Evolutionary conservation across 345 rosid species (phyloP).

Genomic region (Rhizophora apiculata): DNA sequence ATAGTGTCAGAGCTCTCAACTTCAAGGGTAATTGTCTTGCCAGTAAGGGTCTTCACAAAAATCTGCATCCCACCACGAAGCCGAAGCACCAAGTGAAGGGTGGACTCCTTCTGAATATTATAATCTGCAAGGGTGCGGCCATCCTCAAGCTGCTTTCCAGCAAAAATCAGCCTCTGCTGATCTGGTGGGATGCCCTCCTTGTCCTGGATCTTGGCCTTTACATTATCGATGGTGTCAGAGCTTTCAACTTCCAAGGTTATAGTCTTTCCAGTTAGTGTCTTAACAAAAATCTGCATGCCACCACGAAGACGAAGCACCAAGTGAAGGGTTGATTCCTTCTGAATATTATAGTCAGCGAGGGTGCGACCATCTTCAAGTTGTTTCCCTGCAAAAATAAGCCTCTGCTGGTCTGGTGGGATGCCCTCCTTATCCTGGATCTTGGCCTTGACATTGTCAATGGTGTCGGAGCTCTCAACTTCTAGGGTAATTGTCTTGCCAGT

Average conservation of each 20-base stretch:
- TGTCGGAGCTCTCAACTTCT: no score
- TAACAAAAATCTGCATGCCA: not conserved
- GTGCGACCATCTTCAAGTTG: no score
- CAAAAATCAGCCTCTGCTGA: not conserved
- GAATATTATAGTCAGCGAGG: no score
- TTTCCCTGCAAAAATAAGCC: no score
- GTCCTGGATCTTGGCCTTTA: not conserved
- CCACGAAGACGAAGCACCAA: no score
- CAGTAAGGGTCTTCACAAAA: not conserved
- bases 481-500: no score
- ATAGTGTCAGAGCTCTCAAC: not conserved
- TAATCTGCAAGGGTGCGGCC: not conserved
- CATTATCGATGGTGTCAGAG: not conserved
- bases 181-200: conserved; percentile 1
- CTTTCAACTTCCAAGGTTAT: not conserved
- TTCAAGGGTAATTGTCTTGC: not conserved
- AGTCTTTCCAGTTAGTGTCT: not conserved
- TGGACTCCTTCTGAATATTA: not conserved
- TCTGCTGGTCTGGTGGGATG: no score
- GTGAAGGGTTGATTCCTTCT: no score
- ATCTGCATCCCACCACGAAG: conserved; percentile 1
- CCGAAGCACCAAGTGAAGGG: not conserved
- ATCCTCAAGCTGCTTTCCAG: not conserved
- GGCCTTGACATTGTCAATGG: no score
- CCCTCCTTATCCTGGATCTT: no score